Conservation (phyloP, 768 basidiomycete genomes). For the Phanerochaete sordida region DNA sequence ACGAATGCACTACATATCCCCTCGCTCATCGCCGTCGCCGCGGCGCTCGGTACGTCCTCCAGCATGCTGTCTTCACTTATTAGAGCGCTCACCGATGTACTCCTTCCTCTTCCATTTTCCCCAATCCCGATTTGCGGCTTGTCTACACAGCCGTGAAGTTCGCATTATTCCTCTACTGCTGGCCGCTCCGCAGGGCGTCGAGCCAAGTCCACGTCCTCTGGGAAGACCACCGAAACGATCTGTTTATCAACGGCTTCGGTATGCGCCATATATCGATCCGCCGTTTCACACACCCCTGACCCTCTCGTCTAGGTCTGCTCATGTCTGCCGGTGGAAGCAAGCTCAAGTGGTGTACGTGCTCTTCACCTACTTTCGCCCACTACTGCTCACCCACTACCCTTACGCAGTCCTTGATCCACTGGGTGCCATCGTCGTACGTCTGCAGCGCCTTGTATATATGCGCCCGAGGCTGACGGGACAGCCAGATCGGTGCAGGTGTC, state of each 20-base stretch:
- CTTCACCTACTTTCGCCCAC: not conserved
- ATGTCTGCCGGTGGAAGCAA: conserved; percentile 84
- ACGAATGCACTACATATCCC: conserved; percentile 71
- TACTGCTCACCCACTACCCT: conserved; percentile 6
- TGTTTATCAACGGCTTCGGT: conserved; percentile 84
- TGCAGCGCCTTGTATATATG: not conserved
- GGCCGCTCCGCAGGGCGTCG: conserved; percentile 69
- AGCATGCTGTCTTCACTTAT: not conserved
- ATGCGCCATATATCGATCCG: conserved; percentile 11
- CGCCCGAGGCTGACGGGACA: not conserved
- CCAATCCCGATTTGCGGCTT: too few relatives aligned
- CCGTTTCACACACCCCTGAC: not conserved
- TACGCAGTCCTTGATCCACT: conserved; percentile 66
- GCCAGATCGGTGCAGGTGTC: conserved; percentile 74
- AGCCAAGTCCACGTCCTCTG: conserved; percentile 94
- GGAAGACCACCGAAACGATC: conserved; percentile 95
- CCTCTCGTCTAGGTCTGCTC: conserved; percentile 54
- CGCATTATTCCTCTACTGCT: conserved; percentile 84
- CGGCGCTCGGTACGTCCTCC: conserved; percentile 66
- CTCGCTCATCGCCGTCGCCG: conserved; percentile 77
- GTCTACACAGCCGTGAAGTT: conserved; percentile 68
- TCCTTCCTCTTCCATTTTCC: too few relatives aligned
- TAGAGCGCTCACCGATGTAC: conserved; percentile 1
- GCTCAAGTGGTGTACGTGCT: conserved; percentile 71
- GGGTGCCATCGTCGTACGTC: conserved; percentile 69